Conservation (phyloP, 2,329 filamentous ascomycete genomes). For the Blastomyces parvus region DNA sequence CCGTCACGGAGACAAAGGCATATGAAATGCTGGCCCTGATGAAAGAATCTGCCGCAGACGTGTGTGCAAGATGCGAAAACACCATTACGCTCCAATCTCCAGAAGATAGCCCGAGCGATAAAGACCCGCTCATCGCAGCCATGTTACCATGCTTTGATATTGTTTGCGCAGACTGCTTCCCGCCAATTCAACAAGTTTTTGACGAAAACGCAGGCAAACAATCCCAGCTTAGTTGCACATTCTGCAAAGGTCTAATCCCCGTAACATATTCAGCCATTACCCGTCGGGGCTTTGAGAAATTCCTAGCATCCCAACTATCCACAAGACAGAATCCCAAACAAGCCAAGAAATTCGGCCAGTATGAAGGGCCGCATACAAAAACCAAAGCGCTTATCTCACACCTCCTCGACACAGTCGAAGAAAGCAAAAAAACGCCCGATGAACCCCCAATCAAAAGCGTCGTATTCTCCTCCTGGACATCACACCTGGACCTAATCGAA, state of each 20-base stretch:
- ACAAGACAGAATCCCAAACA: slow-evolving; percentile 39
- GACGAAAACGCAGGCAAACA: slow-evolving; percentile 37
- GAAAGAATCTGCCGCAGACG: slow-evolving; percentile 67
- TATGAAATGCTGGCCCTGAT: slow-evolving; percentile 81
- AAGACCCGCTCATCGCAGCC: slow-evolving; percentile 50
- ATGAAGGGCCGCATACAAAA: slow-evolving; percentile 84
- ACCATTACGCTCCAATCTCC: slow-evolving; percentile 45
- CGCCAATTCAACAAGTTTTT: slow-evolving; percentile 48
- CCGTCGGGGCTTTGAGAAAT: slow-evolving; percentile 44
- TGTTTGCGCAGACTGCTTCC: slow-evolving; percentile 66
- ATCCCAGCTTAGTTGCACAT: slow-evolving; percentile 47
- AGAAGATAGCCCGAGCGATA: slow-evolving; percentile 43
- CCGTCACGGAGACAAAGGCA: slow-evolving; percentile 59
- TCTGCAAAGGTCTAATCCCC: slow-evolving; percentile 57
- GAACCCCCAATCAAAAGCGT: slow-evolving; percentile 82
- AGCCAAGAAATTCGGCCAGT: slow-evolving; percentile 55
- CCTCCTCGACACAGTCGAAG: slow-evolving; percentile 54
- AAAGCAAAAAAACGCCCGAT: slow-evolving; percentile 40
- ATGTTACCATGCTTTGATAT: slow-evolving; percentile 85
- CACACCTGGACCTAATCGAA: slow-evolving; percentile 85
- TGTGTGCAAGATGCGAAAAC: slow-evolving; percentile 60
- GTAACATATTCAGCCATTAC: slow-evolving; percentile 60
- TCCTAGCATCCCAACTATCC: slow-evolving; percentile 48
- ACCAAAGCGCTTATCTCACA: slow-evolving; percentile 72
- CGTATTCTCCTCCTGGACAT: slow-evolving; percentile 93